These are phyloP conservation scores for Stylonectria norvegica DNA, from an alignment of 2,329 filamentous ascomycete genomes.

Conservation along the genomic window DNA sequence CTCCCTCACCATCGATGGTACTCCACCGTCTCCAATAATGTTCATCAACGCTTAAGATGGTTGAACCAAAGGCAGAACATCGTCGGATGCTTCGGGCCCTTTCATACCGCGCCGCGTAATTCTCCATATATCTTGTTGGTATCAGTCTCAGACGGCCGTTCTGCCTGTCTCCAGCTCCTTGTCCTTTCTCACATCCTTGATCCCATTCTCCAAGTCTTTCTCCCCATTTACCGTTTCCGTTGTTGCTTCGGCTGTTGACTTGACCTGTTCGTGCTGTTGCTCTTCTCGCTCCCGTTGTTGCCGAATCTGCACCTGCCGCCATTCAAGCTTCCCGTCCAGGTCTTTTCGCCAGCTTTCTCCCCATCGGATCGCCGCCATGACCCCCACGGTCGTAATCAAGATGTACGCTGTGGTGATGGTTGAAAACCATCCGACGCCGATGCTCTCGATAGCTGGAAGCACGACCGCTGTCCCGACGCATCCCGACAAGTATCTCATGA, in stretches of 20 bases:
- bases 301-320: slow-evolving; percentile 5
- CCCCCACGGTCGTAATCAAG: slow-evolving; percentile 34
- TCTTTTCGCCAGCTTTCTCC: slow-evolving; percentile 39
- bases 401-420: slow-evolving; percentile 53
- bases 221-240: slow-evolving; percentile 3
- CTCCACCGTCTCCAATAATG: too few species aligned
- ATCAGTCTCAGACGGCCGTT: slow-evolving; percentile 7
- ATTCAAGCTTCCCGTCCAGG: slow-evolving; percentile 27
- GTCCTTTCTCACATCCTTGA: neutral
- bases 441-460: slow-evolving; percentile 67
- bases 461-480: slow-evolving; percentile 68
- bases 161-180: neutral
- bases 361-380: slow-evolving; percentile 37
- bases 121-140: slow-evolving; percentile 1
- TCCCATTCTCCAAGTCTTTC: slow-evolving; percentile 1
- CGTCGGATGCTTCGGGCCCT: too few species aligned
- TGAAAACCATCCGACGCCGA: slow-evolving; percentile 79
- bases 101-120: neutral
- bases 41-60: too few species aligned
- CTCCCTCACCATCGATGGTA: too few species aligned
- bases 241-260: slow-evolving; percentile 6
- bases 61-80: too few species aligned
- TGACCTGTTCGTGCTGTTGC: slow-evolving; percentile 3
- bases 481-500: slow-evolving; percentile 72
- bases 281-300: slow-evolving; percentile 1